Conservation (phyloP, 2,329 filamentous ascomycete genomes). For the Sporothrix protearum region DNA sequence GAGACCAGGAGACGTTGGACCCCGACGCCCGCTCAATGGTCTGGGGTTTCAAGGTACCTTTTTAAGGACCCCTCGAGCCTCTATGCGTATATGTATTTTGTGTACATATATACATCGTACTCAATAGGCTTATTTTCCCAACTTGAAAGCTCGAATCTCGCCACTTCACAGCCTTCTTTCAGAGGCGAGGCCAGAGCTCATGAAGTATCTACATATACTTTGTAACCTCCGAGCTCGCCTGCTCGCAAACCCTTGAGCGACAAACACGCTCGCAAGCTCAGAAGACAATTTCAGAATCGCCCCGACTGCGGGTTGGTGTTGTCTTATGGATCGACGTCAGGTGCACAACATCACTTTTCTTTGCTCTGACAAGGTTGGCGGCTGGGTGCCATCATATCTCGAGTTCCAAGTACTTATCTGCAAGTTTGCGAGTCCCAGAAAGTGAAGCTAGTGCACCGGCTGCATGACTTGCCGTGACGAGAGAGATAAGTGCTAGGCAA, state of each 20-base stretch:
- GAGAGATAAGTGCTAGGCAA: neutral
- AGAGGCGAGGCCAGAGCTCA: neutral
- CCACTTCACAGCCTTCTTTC: neutral
- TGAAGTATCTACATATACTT: too few relatives aligned
- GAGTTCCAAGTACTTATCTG: constrained; percentile 6
- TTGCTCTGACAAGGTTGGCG: neutral
- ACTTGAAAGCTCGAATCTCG: neutral
- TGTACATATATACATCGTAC: too few relatives aligned
- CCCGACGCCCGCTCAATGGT: neutral
- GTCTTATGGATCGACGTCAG: constrained; percentile 7
- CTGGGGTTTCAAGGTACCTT: neutral
- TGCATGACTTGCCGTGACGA: neutral
- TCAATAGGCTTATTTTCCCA: too few relatives aligned
- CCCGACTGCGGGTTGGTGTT: neutral
- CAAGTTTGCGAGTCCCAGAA: neutral
- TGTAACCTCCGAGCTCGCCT: too few relatives aligned
- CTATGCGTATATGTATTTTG: too few relatives aligned
- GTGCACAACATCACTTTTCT: neutral
- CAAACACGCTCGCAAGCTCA: neutral
- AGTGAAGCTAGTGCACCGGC: neutral
- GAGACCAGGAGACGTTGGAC: neutral
- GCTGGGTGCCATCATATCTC: neutral
- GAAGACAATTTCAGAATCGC: neutral
- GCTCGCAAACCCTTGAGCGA: neutral
- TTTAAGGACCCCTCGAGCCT: neutral